phyloP scores from a whole-genome alignment of 2,329 filamentous ascomycete genomes.

The Stenocarpella maydis region DNA sequence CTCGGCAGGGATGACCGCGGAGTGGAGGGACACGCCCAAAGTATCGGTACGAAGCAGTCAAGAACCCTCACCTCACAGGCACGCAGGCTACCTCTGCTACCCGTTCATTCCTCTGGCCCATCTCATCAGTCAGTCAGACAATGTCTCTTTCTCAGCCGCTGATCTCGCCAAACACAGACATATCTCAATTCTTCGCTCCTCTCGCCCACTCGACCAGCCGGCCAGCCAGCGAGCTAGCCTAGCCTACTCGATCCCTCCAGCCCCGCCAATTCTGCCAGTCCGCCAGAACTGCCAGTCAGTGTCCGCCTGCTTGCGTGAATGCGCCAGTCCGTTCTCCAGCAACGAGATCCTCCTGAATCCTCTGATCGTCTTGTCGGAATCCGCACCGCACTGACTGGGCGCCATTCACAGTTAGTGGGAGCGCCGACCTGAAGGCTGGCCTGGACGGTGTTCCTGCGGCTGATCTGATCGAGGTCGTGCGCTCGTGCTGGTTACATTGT shows the following conservation, averaged over 20 bases:
- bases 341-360: conserved; percentile 15
- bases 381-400: conserved; percentile 1
- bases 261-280: neutral
- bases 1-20: conserved; percentile 19
- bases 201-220: no score
- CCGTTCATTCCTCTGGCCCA: conserved; percentile 10
- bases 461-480: no score
- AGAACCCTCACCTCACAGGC: no score
- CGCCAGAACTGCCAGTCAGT: neutral
- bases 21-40: neutral
- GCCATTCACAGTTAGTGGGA: conserved; percentile 1
- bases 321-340: neutral
- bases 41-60: conserved; percentile 29
- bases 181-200: neutral
- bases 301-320: neutral
- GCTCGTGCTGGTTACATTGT: neutral
- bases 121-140: neutral
- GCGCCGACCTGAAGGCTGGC: conserved; percentile 20
- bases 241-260: neutral
- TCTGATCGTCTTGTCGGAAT: neutral
- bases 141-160: conserved; percentile 12
- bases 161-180: conserved; percentile 27
- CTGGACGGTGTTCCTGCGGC: no score
- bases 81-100: no score
- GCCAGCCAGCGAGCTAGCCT: no score